Evolutionary conservation across 164 flowering plant species (phyloP).

Genomic region (Stephania yunnanensis): DNA sequence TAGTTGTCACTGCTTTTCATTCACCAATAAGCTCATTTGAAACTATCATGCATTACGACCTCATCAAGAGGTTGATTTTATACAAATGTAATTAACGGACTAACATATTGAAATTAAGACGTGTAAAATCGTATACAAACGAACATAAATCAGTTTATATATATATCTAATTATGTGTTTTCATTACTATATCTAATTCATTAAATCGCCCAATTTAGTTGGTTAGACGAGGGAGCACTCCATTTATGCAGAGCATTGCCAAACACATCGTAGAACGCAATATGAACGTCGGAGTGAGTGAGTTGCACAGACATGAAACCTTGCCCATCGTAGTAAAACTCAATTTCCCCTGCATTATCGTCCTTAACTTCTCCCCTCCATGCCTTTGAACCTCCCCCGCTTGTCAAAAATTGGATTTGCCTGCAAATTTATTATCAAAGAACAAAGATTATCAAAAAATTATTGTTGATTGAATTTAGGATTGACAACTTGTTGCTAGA

Average conservation of each 20-base stretch:
- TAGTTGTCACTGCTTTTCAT: too few species aligned
- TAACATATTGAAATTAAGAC: too few species aligned
- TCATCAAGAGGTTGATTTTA: too few species aligned
- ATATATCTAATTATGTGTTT: too few species aligned
- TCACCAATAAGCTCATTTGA: too few species aligned
- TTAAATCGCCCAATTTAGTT: constrained; percentile 12
- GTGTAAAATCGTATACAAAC: too few species aligned
- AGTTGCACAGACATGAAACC: constrained; percentile 30
- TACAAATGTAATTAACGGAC: too few species aligned
- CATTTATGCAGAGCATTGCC: constrained; percentile 44
- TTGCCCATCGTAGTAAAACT: constrained; percentile 14
- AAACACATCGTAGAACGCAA: constrained; percentile 3
- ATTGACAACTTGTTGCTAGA: too few species aligned
- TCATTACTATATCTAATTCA: background rate
- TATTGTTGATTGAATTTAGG: too few species aligned
- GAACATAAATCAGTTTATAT: too few species aligned
- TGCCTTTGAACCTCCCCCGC: constrained; percentile 19
- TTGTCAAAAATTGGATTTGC: constrained; percentile 13
- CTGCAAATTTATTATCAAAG: background rate
- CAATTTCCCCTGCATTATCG: background rate
- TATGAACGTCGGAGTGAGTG: constrained; percentile 11
- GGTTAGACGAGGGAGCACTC: constrained; percentile 21
- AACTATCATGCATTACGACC: too few species aligned
- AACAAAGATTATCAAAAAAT: too few species aligned
- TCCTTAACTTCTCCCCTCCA: constrained; percentile 9